Evolutionary conservation across 139 green algal genomes (phyloP).

Genomic region (Microglena sp.): DNA sequence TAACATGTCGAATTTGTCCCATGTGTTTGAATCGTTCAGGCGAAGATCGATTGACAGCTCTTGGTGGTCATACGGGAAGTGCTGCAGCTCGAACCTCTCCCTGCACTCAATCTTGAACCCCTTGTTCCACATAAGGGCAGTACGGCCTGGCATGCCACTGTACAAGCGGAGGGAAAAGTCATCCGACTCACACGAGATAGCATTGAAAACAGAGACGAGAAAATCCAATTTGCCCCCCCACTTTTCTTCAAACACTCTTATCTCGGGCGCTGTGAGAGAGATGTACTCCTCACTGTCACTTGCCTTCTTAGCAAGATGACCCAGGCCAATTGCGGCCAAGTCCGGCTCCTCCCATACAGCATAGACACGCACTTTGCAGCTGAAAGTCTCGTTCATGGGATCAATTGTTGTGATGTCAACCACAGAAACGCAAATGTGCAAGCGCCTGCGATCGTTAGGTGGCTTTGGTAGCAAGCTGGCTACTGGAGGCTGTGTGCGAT

Average conservation of each 20-base stretch:
- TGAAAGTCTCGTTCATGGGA: not conserved
- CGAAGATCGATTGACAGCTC: not conserved
- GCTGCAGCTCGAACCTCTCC: not conserved
- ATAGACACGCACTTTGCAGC: not conserved
- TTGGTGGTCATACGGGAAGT: not conserved
- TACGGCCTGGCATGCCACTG: not conserved
- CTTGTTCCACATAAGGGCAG: not conserved
- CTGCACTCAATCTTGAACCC: not conserved
- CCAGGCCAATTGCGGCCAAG: not conserved
- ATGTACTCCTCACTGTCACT: not conserved
- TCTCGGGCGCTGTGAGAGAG: not conserved
- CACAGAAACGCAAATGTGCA: not conserved
- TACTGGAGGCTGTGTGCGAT: not conserved
- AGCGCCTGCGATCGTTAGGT: not conserved
- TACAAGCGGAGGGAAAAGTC: not conserved
- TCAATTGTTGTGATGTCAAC: not conserved
- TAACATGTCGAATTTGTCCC: not conserved
- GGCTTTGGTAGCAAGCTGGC: not conserved
- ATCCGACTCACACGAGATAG: not conserved
- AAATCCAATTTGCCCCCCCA: not conserved
- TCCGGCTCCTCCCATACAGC: not conserved
- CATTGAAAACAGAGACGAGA: not conserved
- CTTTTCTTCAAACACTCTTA: not conserved
- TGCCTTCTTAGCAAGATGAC: not conserved
- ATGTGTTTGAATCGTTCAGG: not conserved